These are phyloP conservation scores for Cyphellophora attinorum DNA, from an alignment of 2,329 filamentous ascomycete genomes.

Conservation along the genomic window DNA sequence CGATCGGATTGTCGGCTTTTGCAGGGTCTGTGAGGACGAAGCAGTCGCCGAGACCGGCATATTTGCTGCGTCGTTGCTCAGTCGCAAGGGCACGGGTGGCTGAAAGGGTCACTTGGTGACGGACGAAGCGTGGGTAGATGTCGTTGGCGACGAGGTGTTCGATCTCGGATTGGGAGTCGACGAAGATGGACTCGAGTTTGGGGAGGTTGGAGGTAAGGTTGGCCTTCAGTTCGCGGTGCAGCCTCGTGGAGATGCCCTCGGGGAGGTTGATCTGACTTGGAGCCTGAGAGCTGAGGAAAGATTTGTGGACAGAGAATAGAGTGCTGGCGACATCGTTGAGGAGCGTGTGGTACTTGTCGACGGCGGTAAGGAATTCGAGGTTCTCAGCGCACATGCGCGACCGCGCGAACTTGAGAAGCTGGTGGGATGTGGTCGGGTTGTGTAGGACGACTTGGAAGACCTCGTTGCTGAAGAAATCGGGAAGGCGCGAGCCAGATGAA, in stretches of 20 bases:
- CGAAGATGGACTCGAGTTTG: conserved; percentile 35
- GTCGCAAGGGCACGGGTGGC: conserved; percentile 36
- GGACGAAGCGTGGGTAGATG: conserved; percentile 45
- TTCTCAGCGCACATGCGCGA: conserved; percentile 38
- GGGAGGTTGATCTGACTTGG: conserved; percentile 34
- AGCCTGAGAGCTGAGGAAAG: conserved; percentile 29
- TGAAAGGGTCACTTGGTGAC: conserved; percentile 40
- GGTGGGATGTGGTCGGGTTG: conserved; percentile 37
- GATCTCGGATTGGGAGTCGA: conserved; percentile 33
- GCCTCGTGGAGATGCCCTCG: conserved; percentile 27
- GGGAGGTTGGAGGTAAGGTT: conserved; percentile 37
- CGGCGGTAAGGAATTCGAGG: conserved; percentile 43
- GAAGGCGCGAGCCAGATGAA: conserved; percentile 5
- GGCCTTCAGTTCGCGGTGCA: conserved; percentile 40
- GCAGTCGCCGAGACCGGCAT: conserved; percentile 47
- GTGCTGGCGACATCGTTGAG: conserved; percentile 36
- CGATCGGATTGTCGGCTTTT: conserved; percentile 41
- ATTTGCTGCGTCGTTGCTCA: conserved; percentile 26
- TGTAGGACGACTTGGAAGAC: conserved; percentile 43
- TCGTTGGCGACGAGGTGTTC: conserved; percentile 36
- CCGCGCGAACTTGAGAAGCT: conserved; percentile 42
- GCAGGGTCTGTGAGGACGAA: conserved; percentile 49
- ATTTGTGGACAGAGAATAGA: conserved; percentile 36
- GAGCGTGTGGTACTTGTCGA: conserved; percentile 38
- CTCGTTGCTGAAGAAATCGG: conserved; percentile 42